These are phyloP conservation scores for Lunasporangiospora selenospora DNA, from an alignment of 192 early-diverging fungal genomes.

Conservation along the genomic window DNA sequence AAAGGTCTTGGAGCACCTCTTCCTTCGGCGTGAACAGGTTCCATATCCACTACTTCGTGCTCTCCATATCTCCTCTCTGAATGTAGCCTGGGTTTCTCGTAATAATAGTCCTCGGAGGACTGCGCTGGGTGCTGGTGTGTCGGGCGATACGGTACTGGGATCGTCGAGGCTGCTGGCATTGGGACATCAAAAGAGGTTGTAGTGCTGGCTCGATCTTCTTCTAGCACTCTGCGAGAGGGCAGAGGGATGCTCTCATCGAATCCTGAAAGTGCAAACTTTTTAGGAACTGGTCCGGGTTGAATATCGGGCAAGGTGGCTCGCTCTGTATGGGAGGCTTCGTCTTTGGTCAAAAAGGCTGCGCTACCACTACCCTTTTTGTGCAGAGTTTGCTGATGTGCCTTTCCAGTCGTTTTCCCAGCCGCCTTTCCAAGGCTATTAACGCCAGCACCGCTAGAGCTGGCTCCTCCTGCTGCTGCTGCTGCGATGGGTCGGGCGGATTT, in stretches of 20 bases:
- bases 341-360: constrained; percentile 17
- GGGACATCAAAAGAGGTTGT: constrained; percentile 23
- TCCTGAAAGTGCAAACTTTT: constrained; percentile 35
- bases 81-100: no score
- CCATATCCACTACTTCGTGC: no score
- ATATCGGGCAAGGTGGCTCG: constrained; percentile 36
- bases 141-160: background rate
- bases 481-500: constrained; percentile 7
- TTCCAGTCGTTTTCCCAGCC: background rate
- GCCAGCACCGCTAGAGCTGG: background rate
- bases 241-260: constrained; percentile 17
- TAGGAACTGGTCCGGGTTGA: constrained; percentile 15
- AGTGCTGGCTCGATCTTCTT: constrained; percentile 4
- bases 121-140: background rate
- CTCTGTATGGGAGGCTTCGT: constrained; percentile 27
- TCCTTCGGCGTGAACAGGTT: no score
- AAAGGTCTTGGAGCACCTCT: no score
- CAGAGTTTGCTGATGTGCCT: background rate
- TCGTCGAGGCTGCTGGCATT: constrained; percentile 6
- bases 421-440: background rate
- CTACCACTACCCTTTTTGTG: background rate
- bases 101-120: no score
- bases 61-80: no score
- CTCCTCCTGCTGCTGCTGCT: background rate
- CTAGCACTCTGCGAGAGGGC: background rate